Evolutionary conservation across 768 basidiomycete genomes (phyloP), one percentile per base, ranked within the genome.

Genomic region (Psilocybe tampanensis): DNA sequence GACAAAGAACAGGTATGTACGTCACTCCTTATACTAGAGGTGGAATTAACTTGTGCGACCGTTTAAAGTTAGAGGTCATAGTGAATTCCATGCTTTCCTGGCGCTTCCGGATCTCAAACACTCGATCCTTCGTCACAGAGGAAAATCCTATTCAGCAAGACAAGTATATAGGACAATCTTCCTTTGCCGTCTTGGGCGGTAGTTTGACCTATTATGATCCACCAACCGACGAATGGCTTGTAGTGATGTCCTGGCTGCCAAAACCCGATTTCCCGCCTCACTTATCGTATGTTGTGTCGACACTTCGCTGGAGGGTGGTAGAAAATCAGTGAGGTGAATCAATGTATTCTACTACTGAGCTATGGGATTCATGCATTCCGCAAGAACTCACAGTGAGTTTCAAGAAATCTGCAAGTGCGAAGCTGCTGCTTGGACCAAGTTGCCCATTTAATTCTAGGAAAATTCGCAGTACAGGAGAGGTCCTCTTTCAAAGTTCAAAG

Each of bases 1-100:
- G 47, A 56, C 26, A 49, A 44, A 39, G 36, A 17, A 2, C 60
- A 64, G 15, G 56, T 55, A 15, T 15, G 54, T 55, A 21, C 7
- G 13, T 12, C 24, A 45, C 24, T 2, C 19, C 7, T 45, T 23
- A n/a, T 23, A 26, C 15, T 15, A 24, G 22, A 24, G 12, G 23
- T 8, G 13, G 12, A 8, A 8, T 13, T 26, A 15, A 23, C 22
- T n/a, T n/a, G n/a, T n/a, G 5, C 23, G 6, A 11, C 18, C 1
- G 3, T 24, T 24, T 26, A 11, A 15, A 45, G 44, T 17, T 45
- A 12, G 44, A 45, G 13, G 4, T 17, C 9, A 45, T 45, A 8
- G 44, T 24, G 11, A 45, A 24, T 5, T 5, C 23, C 15, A 23
- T 45, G 22, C 24, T 45, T 15, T 24, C 21, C 7, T n/a, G 21